These are phyloP conservation scores for Starmerella bombicola DNA, from an alignment of 805 yeast genomes.

Conservation along the genomic window DNA sequence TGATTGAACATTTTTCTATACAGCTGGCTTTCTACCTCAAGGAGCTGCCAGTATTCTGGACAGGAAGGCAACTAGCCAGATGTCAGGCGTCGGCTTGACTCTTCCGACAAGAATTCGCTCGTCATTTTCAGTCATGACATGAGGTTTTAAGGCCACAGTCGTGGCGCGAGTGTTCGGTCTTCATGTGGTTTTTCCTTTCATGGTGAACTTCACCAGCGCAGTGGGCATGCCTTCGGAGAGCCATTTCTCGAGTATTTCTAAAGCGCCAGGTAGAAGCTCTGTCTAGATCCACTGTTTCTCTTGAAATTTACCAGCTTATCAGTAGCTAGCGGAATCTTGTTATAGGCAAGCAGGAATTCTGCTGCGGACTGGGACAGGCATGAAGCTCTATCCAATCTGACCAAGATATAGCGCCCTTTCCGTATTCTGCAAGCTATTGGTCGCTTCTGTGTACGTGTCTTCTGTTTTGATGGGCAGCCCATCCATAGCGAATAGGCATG, in stretches of 20 bases:
- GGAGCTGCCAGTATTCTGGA: too few relatives aligned
- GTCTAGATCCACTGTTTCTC: slow-evolving; percentile 47
- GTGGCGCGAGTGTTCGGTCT: slow-evolving; percentile 57
- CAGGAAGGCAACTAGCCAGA: slow-evolving; percentile 72
- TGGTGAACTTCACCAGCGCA: slow-evolving; percentile 84
- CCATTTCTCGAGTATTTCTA: slow-evolving; percentile 48
- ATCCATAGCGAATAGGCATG: slow-evolving; percentile 82
- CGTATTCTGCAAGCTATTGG: slow-evolving; percentile 55
- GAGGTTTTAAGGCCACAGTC: slow-evolving; percentile 52
- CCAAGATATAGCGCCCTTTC: slow-evolving; percentile 76
- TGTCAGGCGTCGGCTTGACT: slow-evolving; percentile 91
- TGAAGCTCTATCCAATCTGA: slow-evolving; percentile 75
- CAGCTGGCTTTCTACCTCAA: too few relatives aligned
- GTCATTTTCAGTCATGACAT: slow-evolving; percentile 81
- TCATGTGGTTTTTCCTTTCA: slow-evolving; percentile 43
- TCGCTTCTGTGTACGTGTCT: slow-evolving; percentile 72
- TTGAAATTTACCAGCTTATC: slow-evolving; percentile 53
- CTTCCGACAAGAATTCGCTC: slow-evolving; percentile 66
- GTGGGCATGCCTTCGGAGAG: slow-evolving; percentile 50
- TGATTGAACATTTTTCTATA: too few relatives aligned
- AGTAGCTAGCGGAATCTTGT: slow-evolving; percentile 52
- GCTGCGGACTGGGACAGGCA: slow-evolving; percentile 85
- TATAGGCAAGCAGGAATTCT: slow-evolving; percentile 50
- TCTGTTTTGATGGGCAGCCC: slow-evolving; percentile 89
- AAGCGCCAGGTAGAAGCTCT: slow-evolving; percentile 72